Base-by-base conservation (phyloP, 441 rosid genomes). In the Theobroma grandiflorum region DNA sequence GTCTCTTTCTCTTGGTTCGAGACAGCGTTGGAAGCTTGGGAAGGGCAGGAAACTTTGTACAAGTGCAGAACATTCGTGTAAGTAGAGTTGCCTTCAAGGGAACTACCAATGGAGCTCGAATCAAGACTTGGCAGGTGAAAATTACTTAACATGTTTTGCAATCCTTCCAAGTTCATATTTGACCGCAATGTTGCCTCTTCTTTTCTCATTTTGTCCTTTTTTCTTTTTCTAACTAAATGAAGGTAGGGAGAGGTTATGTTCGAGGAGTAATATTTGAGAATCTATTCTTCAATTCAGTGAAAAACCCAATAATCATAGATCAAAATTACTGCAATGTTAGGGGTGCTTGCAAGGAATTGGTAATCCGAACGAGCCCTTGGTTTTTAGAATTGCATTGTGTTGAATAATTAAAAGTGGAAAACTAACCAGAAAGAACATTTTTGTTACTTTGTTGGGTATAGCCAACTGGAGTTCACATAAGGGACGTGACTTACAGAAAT, bases 101-200 rank as follows among this genome's bases (percentile, higher is more conserved):
- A 37, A 84, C 89, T 3, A 81, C 83, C 10, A 84, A 86, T 12
- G 86, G 86, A 45, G 86, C 84, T 47, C 58, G 89, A 74, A 86
- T 84, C 79, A 82, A 86, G 78, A 84, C 87, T 15, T 86, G 87
- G 87, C 84, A 84, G 87, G 87, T 86, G 47, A 62, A 31, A 14
- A 16, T 40, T 59, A 15, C 35, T 47, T 33, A 14, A 53, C 5
- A 15, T 53, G 4, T 50, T 12, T 38, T 37, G 20, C 14, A 35
- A 67, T 52, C 12, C 12, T 38, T 68, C 47, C 74, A 53, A 33
- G 26, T 4, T 18, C 33, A 38, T 12, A n/a, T 38, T 26, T 31
- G 42, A 14, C 42, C 12, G 42, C 42, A 14, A 11, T 63, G 0
- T 14, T 6, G 62, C 45, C n/a, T 1, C 7, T 18, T 12, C 38